Base-by-base conservation (phyloP, 2,329 filamentous ascomycete species). In the Lizonia empirigonia region DNA sequence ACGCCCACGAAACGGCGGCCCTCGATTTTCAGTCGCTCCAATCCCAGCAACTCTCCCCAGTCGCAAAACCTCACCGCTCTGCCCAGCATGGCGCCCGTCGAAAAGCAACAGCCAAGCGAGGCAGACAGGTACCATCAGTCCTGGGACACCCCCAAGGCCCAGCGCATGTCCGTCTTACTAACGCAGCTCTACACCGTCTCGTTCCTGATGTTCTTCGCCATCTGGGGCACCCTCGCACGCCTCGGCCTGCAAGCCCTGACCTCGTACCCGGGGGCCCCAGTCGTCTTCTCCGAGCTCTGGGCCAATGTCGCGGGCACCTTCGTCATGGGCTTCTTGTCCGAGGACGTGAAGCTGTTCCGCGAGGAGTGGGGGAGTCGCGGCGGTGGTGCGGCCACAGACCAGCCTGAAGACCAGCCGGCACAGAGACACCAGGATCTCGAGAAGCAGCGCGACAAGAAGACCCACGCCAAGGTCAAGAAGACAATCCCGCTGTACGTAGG, bases 401-500 rank as follows among this genome's bases (percentile, higher is more conserved):
- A 49, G 26, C 38, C 33, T 1, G 41, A 47, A 2, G 49, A 50
- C 3, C 46, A 46, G 18, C 42, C 44, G 8, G 38, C 32, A 5
- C 26, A 36, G 2, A 33, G 32, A 6, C 36, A 33, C 10, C 34
- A 65, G 10, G 75, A 80, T 18, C 76, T 77, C 29, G 77, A 78
- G 47, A 67, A 38, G 23, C 78, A 78, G 4, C 82, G 80, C n/a
- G 61, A 82, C 7, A 71, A 67, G 49, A 66, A 65, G 0, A 62
- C 68, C 6, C 71, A 76, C 36, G 58, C 53, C 6, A 77, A 86
- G 65, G 79, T 71, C 20, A 96, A 96, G 70, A 96, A 95, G 77
- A 89, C 89, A 0, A 88, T 96, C 22, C 92, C 93, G 0, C 78
- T 96, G 0, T 96, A 95, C 68, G 88, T 96, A 51, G 92, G 89